These are phyloP conservation scores for Blastocystis sp. DNA, from an alignment of 352 stramenopile genomes.

Conservation along the genomic window DNA sequence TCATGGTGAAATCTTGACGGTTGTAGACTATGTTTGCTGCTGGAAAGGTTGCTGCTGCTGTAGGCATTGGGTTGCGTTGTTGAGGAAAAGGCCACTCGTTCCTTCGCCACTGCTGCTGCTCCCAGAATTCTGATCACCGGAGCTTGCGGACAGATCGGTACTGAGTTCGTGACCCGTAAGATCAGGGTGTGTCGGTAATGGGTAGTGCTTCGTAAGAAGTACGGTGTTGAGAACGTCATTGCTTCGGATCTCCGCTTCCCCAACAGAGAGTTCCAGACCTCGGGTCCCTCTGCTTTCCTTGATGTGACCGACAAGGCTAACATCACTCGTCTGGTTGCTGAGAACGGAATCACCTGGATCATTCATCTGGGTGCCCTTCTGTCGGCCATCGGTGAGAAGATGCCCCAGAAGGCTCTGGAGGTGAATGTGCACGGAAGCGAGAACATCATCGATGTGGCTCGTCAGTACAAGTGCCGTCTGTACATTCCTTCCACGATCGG, in stretches of 20 bases:
- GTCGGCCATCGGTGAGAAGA: conserved; percentile 76
- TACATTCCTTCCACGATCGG: conserved; percentile 79
- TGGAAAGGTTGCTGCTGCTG: neutral
- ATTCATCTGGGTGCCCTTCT: conserved; percentile 79
- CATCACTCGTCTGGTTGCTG: conserved; percentile 63
- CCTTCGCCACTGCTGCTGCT: neutral
- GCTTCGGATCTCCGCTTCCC: conserved; percentile 58
- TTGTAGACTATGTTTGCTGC: conserved; percentile 45
- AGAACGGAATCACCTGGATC: conserved; percentile 75
- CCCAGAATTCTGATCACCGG: conserved; percentile 59
- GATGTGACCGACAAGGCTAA: conserved; percentile 59
- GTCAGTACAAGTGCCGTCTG: conserved; percentile 73
- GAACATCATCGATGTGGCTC: conserved; percentile 77
- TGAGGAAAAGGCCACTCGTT: neutral
- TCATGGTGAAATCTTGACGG: neutral
- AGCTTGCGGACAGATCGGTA: conserved; percentile 60
- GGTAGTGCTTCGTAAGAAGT: conserved; percentile 56
- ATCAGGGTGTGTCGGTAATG: neutral
- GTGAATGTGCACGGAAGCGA: conserved; percentile 77
- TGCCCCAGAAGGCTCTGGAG: conserved; percentile 70
- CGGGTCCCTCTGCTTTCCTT: conserved; percentile 60
- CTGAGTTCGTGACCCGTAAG: conserved; percentile 59
- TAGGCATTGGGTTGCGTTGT: neutral
- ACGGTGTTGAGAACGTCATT: conserved; percentile 61
- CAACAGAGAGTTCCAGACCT: conserved; percentile 19